Evolutionary conservation across 2,329 filamentous ascomycete genomes (phyloP), one percentile per base, ranked within the genome.

Genomic region (Blastomyces gilchristii): DNA sequence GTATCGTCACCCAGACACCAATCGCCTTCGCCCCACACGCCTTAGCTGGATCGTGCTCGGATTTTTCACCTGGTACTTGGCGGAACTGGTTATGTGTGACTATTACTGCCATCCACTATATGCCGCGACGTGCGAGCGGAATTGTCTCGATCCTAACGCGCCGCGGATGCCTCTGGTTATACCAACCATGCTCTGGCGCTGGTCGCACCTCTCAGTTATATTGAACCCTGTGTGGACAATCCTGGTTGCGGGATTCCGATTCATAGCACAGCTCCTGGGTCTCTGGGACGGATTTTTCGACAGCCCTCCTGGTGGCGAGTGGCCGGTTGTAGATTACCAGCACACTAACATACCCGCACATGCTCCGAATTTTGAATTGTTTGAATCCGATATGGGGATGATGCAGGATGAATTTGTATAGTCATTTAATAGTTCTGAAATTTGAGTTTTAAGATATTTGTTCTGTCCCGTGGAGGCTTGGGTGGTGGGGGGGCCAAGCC

Each of bases 111-210:
- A 82, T 58, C 80, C 79, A 2, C 65, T 73, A 8, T 79, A 81
- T 64, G 79, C 81, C 4, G 67, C 73, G 14, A 75, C 69, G 8
- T 83, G 83, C 67, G 71, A 76, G 45, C 80, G 79, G 28, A 82
- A 79, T 64, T 81, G 80, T 61, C 73, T 83, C 43, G 74, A 78
- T 53, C 77, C 77, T 25, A 74, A 83, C 65, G 81, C 81, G 11
- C 83, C 84, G 0, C 69, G 74, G 28, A 82, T 79, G 60, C 83
- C 83, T 0, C 83, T 79, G 64, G 82, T 84, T 5, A 76, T 84
- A 5, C 81, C 82, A 2, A 85, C 82, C 2, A 76, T 85, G 69
- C 63, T 84, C 2, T 82, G 72, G 72, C 76, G 78, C 31, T 79
- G 77, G 78, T 74, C 75, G 18, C 73, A 75, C 66, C 64, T 78